Conservation (phyloP, 2,329 filamentous ascomycete genomes). For the Pleoardoris graminearum region DNA sequence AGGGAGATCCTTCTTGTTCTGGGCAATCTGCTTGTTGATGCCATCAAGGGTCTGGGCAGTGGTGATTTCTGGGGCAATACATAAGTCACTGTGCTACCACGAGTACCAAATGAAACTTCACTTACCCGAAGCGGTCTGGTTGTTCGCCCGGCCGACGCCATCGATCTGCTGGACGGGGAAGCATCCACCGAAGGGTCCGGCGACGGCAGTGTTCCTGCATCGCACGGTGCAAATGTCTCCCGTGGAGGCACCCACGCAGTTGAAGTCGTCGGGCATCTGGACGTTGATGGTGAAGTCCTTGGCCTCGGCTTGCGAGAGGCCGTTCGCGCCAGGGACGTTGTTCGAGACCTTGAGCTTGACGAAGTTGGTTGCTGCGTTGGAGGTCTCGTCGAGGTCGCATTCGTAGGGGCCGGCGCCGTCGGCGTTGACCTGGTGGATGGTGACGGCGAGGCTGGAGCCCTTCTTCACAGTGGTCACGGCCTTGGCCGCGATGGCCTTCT, state of each 20-base stretch:
- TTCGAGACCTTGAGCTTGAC: conserved; percentile 59
- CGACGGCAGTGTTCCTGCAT: conserved; percentile 63
- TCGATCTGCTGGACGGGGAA: conserved; percentile 63
- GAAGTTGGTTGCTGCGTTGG: conserved; percentile 49
- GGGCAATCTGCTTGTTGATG: conserved; percentile 54
- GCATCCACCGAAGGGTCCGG: conserved; percentile 66
- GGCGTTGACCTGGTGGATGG: conserved; percentile 64
- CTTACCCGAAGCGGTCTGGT: conserved; percentile 33
- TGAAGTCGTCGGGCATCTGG: conserved; percentile 59
- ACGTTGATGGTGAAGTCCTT: conserved; percentile 63
- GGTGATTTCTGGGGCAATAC: conserved; percentile 44
- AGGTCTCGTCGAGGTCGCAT: conserved; percentile 66
- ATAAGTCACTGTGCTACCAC: conserved; percentile 20
- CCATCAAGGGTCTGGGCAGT: conserved; percentile 53
- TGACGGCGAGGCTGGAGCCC: conserved; percentile 36
- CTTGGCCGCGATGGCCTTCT: conserved; percentile 40
- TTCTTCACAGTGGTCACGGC: conserved; percentile 32
- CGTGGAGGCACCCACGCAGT: conserved; percentile 56
- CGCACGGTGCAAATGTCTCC: conserved; percentile 66
- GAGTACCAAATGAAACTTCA: not conserved
- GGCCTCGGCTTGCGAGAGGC: conserved; percentile 60
- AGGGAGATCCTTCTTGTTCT: conserved; percentile 57
- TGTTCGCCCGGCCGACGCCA: conserved; percentile 30
- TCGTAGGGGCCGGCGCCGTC: conserved; percentile 68
- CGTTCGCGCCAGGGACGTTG: conserved; percentile 63